These are phyloP conservation scores for Beta corolliflora DNA, from an alignment of 179 eudicot genomes.

Conservation along the genomic window DNA sequence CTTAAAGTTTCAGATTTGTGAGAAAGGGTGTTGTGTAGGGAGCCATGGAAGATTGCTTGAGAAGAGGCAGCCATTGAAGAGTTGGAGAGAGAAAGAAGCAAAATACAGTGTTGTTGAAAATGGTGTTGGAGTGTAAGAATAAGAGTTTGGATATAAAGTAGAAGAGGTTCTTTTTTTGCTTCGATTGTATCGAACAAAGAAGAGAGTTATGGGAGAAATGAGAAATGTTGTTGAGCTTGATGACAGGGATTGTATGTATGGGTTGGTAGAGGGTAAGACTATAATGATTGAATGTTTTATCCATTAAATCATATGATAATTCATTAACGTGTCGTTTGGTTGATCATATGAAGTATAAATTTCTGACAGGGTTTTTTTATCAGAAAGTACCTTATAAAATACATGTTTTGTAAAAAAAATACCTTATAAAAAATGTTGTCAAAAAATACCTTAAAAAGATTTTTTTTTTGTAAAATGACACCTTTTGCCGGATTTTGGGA, in stretches of 20 bases:
- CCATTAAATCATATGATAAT: no score
- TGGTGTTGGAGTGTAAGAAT: background rate
- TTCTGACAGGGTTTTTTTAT: no score
- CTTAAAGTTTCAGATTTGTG: background rate
- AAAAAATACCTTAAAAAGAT: no score
- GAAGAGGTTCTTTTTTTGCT: background rate
- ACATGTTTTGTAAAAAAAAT: no score
- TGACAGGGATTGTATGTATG: no score
- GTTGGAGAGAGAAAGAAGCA: background rate
- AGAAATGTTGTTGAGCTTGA: background rate
- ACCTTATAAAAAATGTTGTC: no score
- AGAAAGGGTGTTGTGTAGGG: slow-evolving; percentile 17
- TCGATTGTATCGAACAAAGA: slow-evolving; percentile 23
- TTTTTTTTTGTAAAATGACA: no score
- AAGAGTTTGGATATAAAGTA: background rate
- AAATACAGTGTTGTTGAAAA: background rate
- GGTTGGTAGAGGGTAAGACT: background rate
- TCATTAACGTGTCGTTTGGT: no score
- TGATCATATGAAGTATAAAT: no score
- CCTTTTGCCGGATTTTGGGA: no score
- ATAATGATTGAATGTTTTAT: no score
- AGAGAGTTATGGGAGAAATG: background rate
- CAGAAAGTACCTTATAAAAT: no score
- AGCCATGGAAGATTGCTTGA: slow-evolving; percentile 25
- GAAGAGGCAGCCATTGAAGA: slow-evolving; percentile 26